phyloP scores from a whole-genome alignment of 1,284 basidiomycete genomes.

The Fomitopsis schrenkii region DNA sequence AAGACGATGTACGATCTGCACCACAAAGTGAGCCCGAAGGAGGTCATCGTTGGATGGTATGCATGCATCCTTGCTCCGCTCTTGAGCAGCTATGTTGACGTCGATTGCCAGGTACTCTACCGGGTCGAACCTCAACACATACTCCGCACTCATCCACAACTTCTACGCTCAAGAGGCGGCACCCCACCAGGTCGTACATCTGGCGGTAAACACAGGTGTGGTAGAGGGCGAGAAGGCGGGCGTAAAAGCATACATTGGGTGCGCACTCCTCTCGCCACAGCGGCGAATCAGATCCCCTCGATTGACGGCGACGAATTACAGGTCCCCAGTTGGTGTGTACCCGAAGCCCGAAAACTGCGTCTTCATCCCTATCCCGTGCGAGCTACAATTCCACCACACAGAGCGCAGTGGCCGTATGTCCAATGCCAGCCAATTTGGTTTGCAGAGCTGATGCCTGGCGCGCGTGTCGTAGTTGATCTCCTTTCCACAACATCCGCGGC shows the following conservation, averaged over 20 bases:
- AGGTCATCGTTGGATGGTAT: conserved; percentile 88
- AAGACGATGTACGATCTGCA: conserved; percentile 90
- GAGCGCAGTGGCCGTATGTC: conserved; percentile 83
- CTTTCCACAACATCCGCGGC: conserved; percentile 46
- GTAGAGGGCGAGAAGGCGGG: conserved; percentile 71
- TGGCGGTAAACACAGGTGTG: conserved; percentile 87
- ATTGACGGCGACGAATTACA: conserved; percentile 23
- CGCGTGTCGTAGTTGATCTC: conserved; percentile 63
- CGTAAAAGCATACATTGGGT: conserved; percentile 89
- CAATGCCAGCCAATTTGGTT: neutral
- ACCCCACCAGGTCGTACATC: conserved; percentile 88
- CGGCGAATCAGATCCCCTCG: neutral
- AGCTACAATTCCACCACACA: conserved; percentile 76
- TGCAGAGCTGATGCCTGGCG: neutral
- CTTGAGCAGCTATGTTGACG: conserved; percentile 8
- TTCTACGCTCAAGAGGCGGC: conserved; percentile 94
- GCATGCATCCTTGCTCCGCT: neutral
- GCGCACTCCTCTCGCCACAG: conserved; percentile 18
- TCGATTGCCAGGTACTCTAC: conserved; percentile 77
- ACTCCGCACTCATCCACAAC: conserved; percentile 97
- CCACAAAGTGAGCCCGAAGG: conserved; percentile 79
- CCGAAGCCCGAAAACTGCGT: conserved; percentile 91
- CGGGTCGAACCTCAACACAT: conserved; percentile 87
- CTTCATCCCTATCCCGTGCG: conserved; percentile 84
- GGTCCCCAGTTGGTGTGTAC: conserved; percentile 80